Evolutionary conservation across 768 basidiomycete genomes (phyloP).

Genomic region (Phaeotremella fagi): DNA sequence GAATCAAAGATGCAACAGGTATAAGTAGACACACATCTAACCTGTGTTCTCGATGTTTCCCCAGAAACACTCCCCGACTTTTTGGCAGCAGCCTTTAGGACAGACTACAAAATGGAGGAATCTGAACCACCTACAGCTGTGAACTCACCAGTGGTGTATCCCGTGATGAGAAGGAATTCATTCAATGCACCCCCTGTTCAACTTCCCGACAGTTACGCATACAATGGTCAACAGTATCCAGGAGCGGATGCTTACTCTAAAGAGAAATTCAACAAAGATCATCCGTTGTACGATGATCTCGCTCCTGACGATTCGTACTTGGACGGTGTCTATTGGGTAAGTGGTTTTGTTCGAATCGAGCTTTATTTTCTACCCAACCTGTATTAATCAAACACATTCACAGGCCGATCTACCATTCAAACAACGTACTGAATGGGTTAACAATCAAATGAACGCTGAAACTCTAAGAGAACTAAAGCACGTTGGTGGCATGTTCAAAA

Average conservation of each 20-base stretch:
- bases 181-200: not conserved
- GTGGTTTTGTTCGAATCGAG: slow-evolving; percentile 1
- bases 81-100: too few species aligned
- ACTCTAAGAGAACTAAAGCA: slow-evolving; percentile 40
- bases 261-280: not conserved
- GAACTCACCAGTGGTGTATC: not conserved
- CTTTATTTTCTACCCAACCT: not conserved
- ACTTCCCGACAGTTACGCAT: not conserved
- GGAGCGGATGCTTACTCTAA: not conserved
- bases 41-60: too few species aligned
- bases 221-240: not conserved
- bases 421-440: slow-evolving; percentile 41
- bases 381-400: not conserved
- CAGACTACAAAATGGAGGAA: not conserved
- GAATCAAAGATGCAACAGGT: too few species aligned
- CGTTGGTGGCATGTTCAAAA: slow-evolving; percentile 48
- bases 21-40: too few species aligned
- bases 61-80: too few species aligned
- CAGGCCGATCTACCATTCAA: slow-evolving; percentile 47
- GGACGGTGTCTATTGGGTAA: slow-evolving; percentile 35
- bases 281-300: slow-evolving; percentile 32
- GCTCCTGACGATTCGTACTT: slow-evolving; percentile 32
- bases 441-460: slow-evolving; percentile 44
- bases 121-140: not conserved
- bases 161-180: not conserved